phyloP scores from a whole-genome alignment of 441 rosid genomes.

The Rhodomyrtus psidioides region DNA sequence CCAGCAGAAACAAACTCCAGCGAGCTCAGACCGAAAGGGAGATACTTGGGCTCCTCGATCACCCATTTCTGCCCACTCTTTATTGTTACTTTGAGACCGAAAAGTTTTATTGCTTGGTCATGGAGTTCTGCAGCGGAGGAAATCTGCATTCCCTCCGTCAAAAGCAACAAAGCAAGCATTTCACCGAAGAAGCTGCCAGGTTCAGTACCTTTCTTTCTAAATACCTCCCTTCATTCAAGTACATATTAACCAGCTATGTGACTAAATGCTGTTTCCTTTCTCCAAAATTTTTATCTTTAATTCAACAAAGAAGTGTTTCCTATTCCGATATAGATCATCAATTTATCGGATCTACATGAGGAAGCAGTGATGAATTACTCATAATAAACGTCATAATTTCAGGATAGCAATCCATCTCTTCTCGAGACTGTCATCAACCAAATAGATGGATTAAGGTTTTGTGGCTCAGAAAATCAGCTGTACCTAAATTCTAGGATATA shows the following conservation, averaged over 20 bases:
- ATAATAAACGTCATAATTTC: neutral
- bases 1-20: slow-evolving; percentile 71
- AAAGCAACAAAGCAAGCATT: slow-evolving; percentile 64
- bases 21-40: slow-evolving; percentile 86
- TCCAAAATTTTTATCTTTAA: neutral
- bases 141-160: slow-evolving; percentile 88
- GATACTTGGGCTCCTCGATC: slow-evolving; percentile 86
- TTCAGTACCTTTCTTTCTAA: slow-evolving; percentile 8
- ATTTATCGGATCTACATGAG: neutral
- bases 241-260: neutral
- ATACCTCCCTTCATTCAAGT: neutral
- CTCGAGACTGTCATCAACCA: neutral
- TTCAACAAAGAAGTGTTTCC: neutral
- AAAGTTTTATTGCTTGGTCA: slow-evolving; percentile 69
- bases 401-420: neutral
- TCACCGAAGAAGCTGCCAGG: slow-evolving; percentile 83
- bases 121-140: slow-evolving; percentile 92
- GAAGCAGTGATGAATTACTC: neutral
- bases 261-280: neutral
- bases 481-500: neutral
- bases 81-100: slow-evolving; percentile 83
- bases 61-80: slow-evolving; percentile 75
- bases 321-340: neutral
- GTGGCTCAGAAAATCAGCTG: neutral
- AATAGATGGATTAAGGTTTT: neutral